Conservation (phyloP, 2,329 filamentous ascomycete species). For the Esteya vermicola region DNA sequence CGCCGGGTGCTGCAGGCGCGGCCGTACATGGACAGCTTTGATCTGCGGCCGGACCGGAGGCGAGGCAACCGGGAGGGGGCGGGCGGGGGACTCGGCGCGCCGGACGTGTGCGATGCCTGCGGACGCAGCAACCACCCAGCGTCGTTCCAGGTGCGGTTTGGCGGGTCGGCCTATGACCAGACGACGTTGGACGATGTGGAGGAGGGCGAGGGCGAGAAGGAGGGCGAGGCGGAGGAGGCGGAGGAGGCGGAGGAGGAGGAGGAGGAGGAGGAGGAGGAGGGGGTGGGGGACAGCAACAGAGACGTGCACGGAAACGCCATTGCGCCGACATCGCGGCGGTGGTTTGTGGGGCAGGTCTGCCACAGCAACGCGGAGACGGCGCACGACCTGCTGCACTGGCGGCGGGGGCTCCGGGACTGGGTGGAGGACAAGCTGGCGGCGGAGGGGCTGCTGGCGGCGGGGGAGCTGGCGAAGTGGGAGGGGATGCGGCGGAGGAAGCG, state of each 20-base stretch:
- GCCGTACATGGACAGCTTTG: slow-evolving; percentile 41
- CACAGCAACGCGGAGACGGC: slow-evolving; percentile 47
- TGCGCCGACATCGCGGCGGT: slow-evolving; percentile 22
- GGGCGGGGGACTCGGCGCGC: too few relatives aligned
- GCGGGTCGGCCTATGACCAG: slow-evolving; percentile 51
- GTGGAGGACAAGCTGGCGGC: slow-evolving; percentile 47
- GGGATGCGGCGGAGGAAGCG: slow-evolving; percentile 44
- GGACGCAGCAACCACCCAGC: slow-evolving; percentile 56
- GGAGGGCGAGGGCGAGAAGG: slow-evolving; percentile 15
- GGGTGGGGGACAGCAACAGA: slow-evolving; percentile 23
- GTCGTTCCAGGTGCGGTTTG: slow-evolving; percentile 47
- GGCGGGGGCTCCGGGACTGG: slow-evolving; percentile 57
- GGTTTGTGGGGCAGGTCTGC: slow-evolving; percentile 25
- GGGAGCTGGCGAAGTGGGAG: slow-evolving; percentile 46
- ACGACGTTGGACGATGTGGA: slow-evolving; percentile 52
- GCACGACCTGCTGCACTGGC: slow-evolving; percentile 64
- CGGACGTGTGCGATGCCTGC: slow-evolving; percentile 52
- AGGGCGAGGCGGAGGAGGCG: slow-evolving; percentile 21
- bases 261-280: slow-evolving; percentile 23
- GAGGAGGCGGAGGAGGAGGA: slow-evolving; percentile 17
- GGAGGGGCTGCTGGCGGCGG: slow-evolving; percentile 41
- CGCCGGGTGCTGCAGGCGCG: slow-evolving; percentile 49
- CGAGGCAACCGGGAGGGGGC: background rate
- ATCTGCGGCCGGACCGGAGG: slow-evolving; percentile 20
- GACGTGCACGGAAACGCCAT: slow-evolving; percentile 24